These are phyloP conservation scores for Collybiopsis luxurians DNA, from an alignment of 768 basidiomycete species.

Conservation along the genomic window DNA sequence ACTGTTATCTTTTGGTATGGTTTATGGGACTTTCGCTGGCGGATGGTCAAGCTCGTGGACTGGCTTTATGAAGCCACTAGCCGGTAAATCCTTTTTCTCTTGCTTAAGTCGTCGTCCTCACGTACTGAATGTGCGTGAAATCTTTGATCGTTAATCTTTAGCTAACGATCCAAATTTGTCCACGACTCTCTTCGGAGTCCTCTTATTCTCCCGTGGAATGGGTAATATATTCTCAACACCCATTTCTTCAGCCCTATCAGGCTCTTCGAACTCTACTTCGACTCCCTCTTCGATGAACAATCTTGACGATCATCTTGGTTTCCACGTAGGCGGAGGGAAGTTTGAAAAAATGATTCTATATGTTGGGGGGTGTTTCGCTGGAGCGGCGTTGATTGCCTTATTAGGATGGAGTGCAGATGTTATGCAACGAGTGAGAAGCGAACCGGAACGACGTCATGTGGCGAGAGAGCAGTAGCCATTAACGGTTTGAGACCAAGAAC, in stretches of 20 bases:
- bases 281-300: too few relatives aligned
- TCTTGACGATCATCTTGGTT: slow-evolving; percentile 17
- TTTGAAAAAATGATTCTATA: slow-evolving; percentile 27
- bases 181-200: slow-evolving; percentile 18
- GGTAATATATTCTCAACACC: slow-evolving; percentile 24
- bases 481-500: too few relatives aligned
- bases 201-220: slow-evolving; percentile 23
- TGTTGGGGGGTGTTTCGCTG: slow-evolving; percentile 27
- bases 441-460: too few relatives aligned
- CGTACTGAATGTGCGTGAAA: background rate
- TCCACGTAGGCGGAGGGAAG: slow-evolving; percentile 18
- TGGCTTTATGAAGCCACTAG: slow-evolving; percentile 20
- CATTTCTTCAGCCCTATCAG: slow-evolving; percentile 16
- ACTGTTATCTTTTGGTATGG: slow-evolving; percentile 23
- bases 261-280: background rate
- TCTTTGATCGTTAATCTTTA: background rate
- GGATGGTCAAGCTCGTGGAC: slow-evolving; percentile 29
- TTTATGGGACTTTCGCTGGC: slow-evolving; percentile 28
- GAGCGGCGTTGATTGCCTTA: slow-evolving; percentile 17
- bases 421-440: background rate
- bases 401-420: slow-evolving; percentile 9
- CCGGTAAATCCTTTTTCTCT: slow-evolving; percentile 11
- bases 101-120: background rate
- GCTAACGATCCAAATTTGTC: slow-evolving; percentile 15
- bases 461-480: too few relatives aligned